Evolutionary conservation across 495 filamentous ascomycete species (phyloP).

Genomic region (Venustampulla echinocandica): DNA sequence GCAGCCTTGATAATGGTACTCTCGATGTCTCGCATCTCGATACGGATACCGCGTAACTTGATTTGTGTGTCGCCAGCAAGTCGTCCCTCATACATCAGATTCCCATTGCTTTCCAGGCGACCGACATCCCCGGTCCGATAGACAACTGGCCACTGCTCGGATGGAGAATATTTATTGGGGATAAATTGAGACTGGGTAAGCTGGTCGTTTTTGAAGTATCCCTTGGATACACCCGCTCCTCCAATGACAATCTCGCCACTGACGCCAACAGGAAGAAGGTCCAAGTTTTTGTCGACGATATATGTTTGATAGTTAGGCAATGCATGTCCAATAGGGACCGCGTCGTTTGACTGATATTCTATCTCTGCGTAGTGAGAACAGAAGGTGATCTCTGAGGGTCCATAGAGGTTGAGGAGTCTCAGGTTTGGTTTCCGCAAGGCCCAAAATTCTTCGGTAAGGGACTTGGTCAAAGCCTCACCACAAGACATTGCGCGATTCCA

Average conservation of each 20-base stretch:
- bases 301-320: constrained; percentile 30
- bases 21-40: constrained; percentile 46
- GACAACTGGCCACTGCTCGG: constrained; percentile 13
- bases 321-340: background rate
- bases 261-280: constrained; percentile 29
- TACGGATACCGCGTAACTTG: constrained; percentile 44
- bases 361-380: background rate
- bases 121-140: constrained; percentile 23
- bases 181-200: constrained; percentile 14
- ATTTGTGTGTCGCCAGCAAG: constrained; percentile 38
- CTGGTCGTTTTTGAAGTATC: constrained; percentile 30
- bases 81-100: constrained; percentile 28
- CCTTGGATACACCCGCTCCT: constrained; percentile 30
- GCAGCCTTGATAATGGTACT: constrained; percentile 24
- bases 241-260: constrained; percentile 35
- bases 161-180: constrained; percentile 16
- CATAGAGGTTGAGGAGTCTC: background rate
- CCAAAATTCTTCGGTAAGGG: background rate
- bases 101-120: constrained; percentile 22
- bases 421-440: background rate
- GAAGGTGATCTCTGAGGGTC: background rate
- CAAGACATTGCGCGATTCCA: constrained; percentile 7
- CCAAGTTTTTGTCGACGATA: constrained; percentile 31
- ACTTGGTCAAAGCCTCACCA: constrained; percentile 5
- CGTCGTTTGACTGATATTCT: background rate